Evolutionary conservation across 257 asterid species (phyloP), one percentile per base, ranked within the genome.

Genomic region (Parsonsia alboflavescens): DNA sequence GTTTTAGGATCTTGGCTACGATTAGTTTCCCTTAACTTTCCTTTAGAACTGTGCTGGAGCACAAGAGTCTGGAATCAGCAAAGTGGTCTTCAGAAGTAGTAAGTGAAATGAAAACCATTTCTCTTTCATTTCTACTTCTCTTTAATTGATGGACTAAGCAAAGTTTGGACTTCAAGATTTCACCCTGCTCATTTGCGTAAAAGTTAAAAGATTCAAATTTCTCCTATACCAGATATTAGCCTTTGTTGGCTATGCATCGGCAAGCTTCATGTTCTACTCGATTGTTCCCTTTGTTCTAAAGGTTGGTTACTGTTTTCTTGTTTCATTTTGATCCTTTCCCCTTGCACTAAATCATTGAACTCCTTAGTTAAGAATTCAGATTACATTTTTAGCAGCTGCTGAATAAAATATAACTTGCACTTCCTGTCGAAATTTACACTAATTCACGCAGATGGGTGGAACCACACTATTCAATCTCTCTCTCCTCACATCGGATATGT

Each of bases 391-490:
- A 39, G 7, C 8, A 30, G 46, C 2, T 69, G 4, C 16, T 69
- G 45, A 24, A 62, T 7, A 21, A 30, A 41, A 24, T 6, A 0
- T 10, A 67, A 44, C 33, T 45, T 42, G 6, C 12, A 4, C 1
- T 3, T n/a, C n/a, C n/a, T n/a, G n/a, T 33, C 3, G 39, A 1
- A 33, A 33, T 33, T 1, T 33, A 33, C 39, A 33, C 39, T 49
- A 36, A 59, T 58, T 24, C 69, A 2, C 42, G 54, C 89, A 92
- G 97, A 84, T 80, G 83, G 82, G 93, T 70, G 97, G 97, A 74
- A 80, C 97, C 41, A 88, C 97, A 17, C 71, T 92, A 75, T 86
- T 89, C 82, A 90, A 86, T 82, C 93, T 92, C 36, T 92, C 97
- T 19, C 81, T 92, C 65, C 86, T 92, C 12, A 92, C 97, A 72